phyloP scores from a whole-genome alignment of 192 early-diverging fungal species.

The Funneliformis mosseae region DNA sequence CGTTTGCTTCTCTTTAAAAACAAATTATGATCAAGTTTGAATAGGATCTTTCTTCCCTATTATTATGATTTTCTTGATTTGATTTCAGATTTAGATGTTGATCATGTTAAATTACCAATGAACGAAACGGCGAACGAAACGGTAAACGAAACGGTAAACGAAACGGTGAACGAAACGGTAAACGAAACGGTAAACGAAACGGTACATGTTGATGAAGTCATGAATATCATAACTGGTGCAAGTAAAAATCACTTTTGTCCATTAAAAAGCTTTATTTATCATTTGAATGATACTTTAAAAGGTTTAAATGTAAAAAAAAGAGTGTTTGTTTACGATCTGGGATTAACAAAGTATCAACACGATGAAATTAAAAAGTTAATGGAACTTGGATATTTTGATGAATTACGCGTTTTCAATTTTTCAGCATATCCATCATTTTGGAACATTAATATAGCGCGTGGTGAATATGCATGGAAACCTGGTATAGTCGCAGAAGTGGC shows the following conservation, averaged over 20 bases:
- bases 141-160: neutral
- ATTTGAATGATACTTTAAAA: neutral
- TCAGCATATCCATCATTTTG: constrained; percentile 49
- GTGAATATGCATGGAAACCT: constrained; percentile 61
- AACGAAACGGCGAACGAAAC: too few relatives aligned
- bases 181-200: neutral
- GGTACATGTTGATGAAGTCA: neutral
- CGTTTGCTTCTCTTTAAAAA: too few relatives aligned
- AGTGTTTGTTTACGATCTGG: constrained; percentile 53
- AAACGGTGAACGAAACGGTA: too few relatives aligned
- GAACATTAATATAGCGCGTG: constrained; percentile 42
- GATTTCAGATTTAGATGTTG: too few relatives aligned
- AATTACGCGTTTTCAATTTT: constrained; percentile 44
- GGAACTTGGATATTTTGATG: constrained; percentile 43
- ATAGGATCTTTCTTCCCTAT: too few relatives aligned
- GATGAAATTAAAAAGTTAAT: constrained; percentile 42
- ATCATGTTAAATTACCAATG: too few relatives aligned
- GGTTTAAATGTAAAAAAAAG: constrained; percentile 4
- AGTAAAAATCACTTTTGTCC: constrained; percentile 19
- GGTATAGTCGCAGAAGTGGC: constrained; percentile 47
- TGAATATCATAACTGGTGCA: neutral
- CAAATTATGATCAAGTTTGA: too few relatives aligned
- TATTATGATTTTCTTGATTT: too few relatives aligned
- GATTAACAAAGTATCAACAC: constrained; percentile 42
- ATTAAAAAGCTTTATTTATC: neutral